These are phyloP conservation scores for Malus asiatica DNA, from an alignment of 306 rosid species.

Conservation along the genomic window DNA sequence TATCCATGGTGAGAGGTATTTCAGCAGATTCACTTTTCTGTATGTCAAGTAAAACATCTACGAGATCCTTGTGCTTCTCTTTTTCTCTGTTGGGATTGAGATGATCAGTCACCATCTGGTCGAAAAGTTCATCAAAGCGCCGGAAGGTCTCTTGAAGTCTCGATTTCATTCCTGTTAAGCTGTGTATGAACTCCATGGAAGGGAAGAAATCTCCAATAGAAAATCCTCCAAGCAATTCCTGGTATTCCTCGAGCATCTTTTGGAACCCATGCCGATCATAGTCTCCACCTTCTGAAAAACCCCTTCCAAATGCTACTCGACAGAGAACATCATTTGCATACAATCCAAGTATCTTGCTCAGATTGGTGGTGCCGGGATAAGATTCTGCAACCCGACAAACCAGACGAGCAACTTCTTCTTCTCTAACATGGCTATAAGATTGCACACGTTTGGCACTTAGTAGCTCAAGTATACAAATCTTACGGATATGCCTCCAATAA, in stretches of 20 bases:
- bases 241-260: conserved; percentile 52
- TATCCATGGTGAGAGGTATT: conserved; percentile 49
- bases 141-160: conserved; percentile 36
- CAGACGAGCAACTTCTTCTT: conserved; percentile 48
- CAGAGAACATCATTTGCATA: conserved; percentile 56
- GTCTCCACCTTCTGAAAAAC: conserved; percentile 48
- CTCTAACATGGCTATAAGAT: conserved; percentile 30
- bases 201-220: conserved; percentile 69
- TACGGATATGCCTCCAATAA: conserved; percentile 59
- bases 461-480: conserved; percentile 52
- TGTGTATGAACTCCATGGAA: conserved; percentile 51
- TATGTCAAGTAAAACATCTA: conserved; percentile 50
- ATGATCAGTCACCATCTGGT: conserved; percentile 55
- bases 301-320: conserved; percentile 46
- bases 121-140: conserved; percentile 44
- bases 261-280: conserved; percentile 43
- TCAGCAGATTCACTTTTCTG: conserved; percentile 32
- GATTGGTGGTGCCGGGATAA: conserved; percentile 29
- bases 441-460: conserved; percentile 48
- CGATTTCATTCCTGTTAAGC: conserved; percentile 51
- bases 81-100: conserved; percentile 10
- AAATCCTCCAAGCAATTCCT: conserved; percentile 61
- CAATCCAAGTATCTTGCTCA: conserved; percentile 35
- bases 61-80: conserved; percentile 50
- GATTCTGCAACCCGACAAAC: conserved; percentile 26